Percentiles rank a stretch among this genome's conserved stretches.
Conservation (phyloP, 2,329 filamentous ascomycete genomes). For the Zelopaecilomyces penicillatus region DNA sequence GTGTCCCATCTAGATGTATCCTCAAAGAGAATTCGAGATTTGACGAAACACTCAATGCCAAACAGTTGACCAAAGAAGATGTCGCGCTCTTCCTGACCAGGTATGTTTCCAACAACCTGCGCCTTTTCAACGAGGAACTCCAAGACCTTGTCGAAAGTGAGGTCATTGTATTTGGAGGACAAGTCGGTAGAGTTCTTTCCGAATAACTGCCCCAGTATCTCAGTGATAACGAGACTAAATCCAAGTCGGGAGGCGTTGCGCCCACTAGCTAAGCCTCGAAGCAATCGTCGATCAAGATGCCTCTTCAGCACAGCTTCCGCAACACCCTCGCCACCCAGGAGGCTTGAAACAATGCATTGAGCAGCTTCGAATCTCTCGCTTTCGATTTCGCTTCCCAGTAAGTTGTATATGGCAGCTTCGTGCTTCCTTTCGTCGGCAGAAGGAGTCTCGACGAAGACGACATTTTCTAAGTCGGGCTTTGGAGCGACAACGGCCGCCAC, state of each 20-base stretch:
- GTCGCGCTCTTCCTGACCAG: conserved; percentile 73
- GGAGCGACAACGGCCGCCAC: conserved; percentile 10
- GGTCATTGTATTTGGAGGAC: conserved; percentile 39
- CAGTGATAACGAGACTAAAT: conserved; percentile 81
- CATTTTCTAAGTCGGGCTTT: conserved; percentile 24
- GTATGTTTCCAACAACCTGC: conserved; percentile 42
- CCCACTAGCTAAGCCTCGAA: conserved; percentile 82
- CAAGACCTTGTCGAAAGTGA: conserved; percentile 49
- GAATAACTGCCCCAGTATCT: conserved; percentile 66
- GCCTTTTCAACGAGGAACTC: conserved; percentile 48
- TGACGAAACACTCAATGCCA: conserved; percentile 76
- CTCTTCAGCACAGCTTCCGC: conserved; percentile 45
- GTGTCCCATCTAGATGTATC: conserved; percentile 52
- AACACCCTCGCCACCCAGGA: conserved; percentile 42
- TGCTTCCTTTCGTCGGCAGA: conserved; percentile 46
- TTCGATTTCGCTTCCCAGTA: conserved; percentile 51
- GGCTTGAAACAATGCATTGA: conserved; percentile 47
- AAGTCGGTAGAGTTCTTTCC: conserved; percentile 37
- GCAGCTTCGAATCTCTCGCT: conserved; percentile 50
- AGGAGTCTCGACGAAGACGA: conserved; percentile 43
- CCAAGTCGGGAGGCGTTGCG: conserved; percentile 82
- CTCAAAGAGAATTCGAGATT: conserved; percentile 63
- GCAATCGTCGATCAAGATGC: conserved; percentile 60
- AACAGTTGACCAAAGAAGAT: conserved; percentile 80
- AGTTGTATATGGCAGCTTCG: conserved; percentile 52